A percentile compares a stretch with the other conserved stretches of the same genome.
These are phyloP conservation scores for Abrus precatorius DNA, from an alignment of 306 rosid genomes.

Conservation along the genomic window DNA sequence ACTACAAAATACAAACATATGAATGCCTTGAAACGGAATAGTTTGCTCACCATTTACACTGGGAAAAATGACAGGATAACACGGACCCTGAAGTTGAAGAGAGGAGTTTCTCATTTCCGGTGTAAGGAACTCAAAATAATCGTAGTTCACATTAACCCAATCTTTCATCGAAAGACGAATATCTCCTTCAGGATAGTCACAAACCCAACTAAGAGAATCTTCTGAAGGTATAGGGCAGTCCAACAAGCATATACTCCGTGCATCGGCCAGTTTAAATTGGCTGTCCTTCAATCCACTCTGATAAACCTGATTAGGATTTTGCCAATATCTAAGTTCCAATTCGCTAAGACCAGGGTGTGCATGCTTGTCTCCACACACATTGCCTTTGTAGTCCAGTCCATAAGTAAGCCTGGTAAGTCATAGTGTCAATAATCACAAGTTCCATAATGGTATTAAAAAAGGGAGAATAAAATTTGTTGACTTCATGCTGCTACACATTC, in stretches of 20 bases:
- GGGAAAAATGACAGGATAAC: conserved; percentile 98
- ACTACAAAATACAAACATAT: background rate
- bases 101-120: conserved; percentile 94
- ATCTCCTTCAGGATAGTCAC: conserved; percentile 96
- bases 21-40: conserved; percentile 24
- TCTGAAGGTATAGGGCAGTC: conserved; percentile 91
- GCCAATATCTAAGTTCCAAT: conserved; percentile 87
- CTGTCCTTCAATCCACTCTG: conserved; percentile 84
- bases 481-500: conserved; percentile 32
- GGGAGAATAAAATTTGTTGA: background rate
- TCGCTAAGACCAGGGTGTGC: conserved; percentile 79
- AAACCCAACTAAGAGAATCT: conserved; percentile 88
- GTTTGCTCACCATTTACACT: conserved; percentile 83
- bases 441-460: conserved; percentile 10
- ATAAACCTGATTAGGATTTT: conserved; percentile 94
- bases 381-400: conserved; percentile 96
- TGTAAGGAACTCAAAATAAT: conserved; percentile 90
- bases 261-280: conserved; percentile 73
- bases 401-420: conserved; percentile 80
- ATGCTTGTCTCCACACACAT: conserved; percentile 90
- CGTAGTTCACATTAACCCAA: conserved; percentile 81
- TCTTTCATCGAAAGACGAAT: conserved; percentile 71
- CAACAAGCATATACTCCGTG: conserved; percentile 81
- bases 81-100: conserved; percentile 97
- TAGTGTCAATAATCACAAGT: conserved; percentile 35